A percentile compares a stretch with the other conserved stretches of the same genome.
Evolutionary conservation across 1,284 basidiomycete genomes (phyloP).

Genomic region (Rugiboletus extremiorientalis): DNA sequence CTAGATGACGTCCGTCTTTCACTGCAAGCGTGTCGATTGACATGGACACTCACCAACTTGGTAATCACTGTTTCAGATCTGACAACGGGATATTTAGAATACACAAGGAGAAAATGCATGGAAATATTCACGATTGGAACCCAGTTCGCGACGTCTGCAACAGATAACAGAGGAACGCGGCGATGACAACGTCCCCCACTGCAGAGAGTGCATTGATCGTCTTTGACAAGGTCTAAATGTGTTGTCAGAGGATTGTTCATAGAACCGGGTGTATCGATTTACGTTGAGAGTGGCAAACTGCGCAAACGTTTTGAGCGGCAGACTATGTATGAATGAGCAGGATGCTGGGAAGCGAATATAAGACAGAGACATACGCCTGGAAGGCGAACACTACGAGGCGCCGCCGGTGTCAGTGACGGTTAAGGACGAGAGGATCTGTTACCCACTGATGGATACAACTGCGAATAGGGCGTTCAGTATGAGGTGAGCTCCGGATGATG

Average conservation of each 20-base stretch:
- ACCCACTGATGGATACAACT: slow-evolving; percentile 22
- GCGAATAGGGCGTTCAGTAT: not conserved
- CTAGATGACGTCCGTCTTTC: slow-evolving; percentile 24
- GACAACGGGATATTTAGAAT: not conserved
- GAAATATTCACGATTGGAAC: slow-evolving; percentile 42
- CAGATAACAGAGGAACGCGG: slow-evolving; percentile 48
- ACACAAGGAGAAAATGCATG: not conserved
- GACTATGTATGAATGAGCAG: slow-evolving; percentile 20
- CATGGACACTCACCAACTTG: slow-evolving; percentile 37
- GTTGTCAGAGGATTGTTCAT: slow-evolving; percentile 3
- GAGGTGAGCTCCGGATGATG: not conserved
- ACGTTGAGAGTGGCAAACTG: slow-evolving; percentile 36
- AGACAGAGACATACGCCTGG: slow-evolving; percentile 37
- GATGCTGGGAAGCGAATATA: not conserved
- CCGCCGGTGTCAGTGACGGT: slow-evolving; percentile 2
- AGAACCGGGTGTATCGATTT: not conserved
- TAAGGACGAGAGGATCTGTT: not conserved
- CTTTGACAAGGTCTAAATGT: slow-evolving; percentile 42
- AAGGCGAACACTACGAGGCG: slow-evolving; percentile 37
- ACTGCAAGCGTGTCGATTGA: not conserved
- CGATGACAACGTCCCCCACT: slow-evolving; percentile 55
- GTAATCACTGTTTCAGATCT: slow-evolving; percentile 50
- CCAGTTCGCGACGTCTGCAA: slow-evolving; percentile 55
- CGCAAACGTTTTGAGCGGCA: slow-evolving; percentile 37
- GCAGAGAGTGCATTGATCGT: slow-evolving; percentile 55